Base-by-base conservation (phyloP, 345 rosid species). In the Acer yangbiense region DNA sequence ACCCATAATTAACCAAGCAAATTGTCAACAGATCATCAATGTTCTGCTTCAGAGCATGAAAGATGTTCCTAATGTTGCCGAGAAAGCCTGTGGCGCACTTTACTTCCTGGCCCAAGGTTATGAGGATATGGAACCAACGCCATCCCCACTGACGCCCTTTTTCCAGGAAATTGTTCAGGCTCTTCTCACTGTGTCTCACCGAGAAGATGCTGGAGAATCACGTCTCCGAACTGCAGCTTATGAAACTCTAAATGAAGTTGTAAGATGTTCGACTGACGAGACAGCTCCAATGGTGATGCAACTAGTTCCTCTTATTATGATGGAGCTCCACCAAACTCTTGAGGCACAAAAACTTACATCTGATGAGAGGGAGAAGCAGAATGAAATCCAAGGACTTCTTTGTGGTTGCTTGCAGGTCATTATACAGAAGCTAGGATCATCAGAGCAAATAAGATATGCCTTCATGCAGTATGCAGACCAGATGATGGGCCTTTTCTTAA, bases 21-120 rank as follows among this genome's bases (percentile, higher is more conserved):
- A 91, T 86, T 91, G 96, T 82, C 96, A 91, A 78, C 96, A 88
- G 75, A 91, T 91, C 21, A 81, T 90, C n/a, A 90, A 91, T 4
- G 96, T 91, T 50, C 85, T 91, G 41, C 85, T 91, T 74, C 92
- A 90, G 75, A 79, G 89, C 76, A 91, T 91, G 94, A 90, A 87
- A 66, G 96, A 91, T 78, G 94, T 77, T 61, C 90, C 94, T 23
- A 90, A 90, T 85, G 94, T 88, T 63, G 92, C 94, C 0, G 94
- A 88, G 82, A 90, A 90, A 81, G 94, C 94, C 76, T 90, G 94
- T 75, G 94, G 92, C 23, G 94, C 94, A 66, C 89, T 90, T 17
- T 90, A 87, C 77, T 90, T 90, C 46, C 89, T 90, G 73, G 90
- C 92, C 63, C 96, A 91, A 68, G 94, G 94, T 71, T 91, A 85